Evolutionary conservation across 1,284 basidiomycete species (phyloP).

Genomic region (Hortiboletus rubellus): DNA sequence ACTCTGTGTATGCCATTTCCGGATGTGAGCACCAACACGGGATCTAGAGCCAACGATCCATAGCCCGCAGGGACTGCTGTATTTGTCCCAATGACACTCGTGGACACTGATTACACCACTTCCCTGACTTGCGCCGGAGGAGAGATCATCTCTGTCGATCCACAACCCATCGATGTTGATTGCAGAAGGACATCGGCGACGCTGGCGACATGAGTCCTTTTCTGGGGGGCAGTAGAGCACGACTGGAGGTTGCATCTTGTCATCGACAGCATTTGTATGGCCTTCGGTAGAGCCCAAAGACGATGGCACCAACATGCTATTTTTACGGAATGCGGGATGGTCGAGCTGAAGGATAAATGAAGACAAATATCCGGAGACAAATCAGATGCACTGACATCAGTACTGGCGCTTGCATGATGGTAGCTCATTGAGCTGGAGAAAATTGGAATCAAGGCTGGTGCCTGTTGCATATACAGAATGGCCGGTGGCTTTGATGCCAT

Average conservation of each 20-base stretch:
- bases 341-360: not conserved
- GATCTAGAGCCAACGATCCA: conserved; percentile 15
- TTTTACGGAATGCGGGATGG: not conserved
- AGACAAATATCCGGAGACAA: not conserved
- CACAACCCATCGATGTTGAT: conserved; percentile 3
- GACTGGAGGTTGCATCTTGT: not conserved
- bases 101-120: not conserved
- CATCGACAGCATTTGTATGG: no score
- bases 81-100: conserved; percentile 15
- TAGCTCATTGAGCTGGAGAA: not conserved
- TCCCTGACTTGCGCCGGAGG: not conserved
- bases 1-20: conserved; percentile 7
- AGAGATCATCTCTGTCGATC: conserved; percentile 16
- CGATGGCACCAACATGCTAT: not conserved
- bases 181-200: not conserved
- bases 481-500: not conserved
- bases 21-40: conserved; percentile 8
- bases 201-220: not conserved
- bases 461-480: not conserved
- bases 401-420: not conserved
- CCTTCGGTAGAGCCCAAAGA: not conserved
- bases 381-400: not conserved
- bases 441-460: not conserved
- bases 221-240: not conserved
- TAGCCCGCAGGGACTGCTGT: conserved; percentile 13